These are phyloP conservation scores for Pythium folliculosum DNA, from an alignment of 352 stramenopile genomes.

Conservation along the genomic window DNA sequence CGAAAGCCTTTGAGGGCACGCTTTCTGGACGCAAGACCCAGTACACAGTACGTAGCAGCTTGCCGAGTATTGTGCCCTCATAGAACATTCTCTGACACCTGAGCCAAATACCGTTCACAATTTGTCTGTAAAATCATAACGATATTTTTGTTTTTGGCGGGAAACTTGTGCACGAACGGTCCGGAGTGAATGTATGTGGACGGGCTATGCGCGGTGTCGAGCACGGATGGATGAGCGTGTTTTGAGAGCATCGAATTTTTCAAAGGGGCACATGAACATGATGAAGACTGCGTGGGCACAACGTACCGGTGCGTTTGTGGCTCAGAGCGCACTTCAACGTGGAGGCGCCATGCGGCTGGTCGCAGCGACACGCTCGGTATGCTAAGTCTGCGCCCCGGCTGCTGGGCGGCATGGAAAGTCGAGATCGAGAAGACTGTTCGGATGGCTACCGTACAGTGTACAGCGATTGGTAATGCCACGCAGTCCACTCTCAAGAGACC, in stretches of 20 bases:
- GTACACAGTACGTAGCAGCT: too few relatives aligned
- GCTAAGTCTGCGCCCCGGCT: background rate
- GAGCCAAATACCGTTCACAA: too few relatives aligned
- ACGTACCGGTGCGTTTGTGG: conserved; percentile 15
- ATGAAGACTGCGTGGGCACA: too few relatives aligned
- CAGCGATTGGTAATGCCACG: background rate
- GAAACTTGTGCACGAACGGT: background rate
- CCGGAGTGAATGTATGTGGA: background rate
- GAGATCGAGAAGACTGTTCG: background rate
- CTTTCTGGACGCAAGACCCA: too few relatives aligned
- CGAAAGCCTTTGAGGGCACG: too few relatives aligned
- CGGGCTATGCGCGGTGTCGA: background rate
- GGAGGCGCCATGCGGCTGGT: conserved; percentile 1
- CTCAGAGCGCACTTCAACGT: conserved; percentile 14
- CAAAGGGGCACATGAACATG: background rate
- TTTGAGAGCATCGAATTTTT: conserved; percentile 6
- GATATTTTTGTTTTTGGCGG: too few relatives aligned
- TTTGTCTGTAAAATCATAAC: too few relatives aligned
- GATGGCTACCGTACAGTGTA: background rate
- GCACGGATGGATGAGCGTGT: background rate
- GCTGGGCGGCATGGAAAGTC: background rate
- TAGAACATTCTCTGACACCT: too few relatives aligned
- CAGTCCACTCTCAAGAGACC: too few relatives aligned
- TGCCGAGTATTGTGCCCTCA: too few relatives aligned
- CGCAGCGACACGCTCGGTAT: background rate